Conservation (phyloP, 2,329 filamentous ascomycete species). For the Thermoascus crustaceus region DNA sequence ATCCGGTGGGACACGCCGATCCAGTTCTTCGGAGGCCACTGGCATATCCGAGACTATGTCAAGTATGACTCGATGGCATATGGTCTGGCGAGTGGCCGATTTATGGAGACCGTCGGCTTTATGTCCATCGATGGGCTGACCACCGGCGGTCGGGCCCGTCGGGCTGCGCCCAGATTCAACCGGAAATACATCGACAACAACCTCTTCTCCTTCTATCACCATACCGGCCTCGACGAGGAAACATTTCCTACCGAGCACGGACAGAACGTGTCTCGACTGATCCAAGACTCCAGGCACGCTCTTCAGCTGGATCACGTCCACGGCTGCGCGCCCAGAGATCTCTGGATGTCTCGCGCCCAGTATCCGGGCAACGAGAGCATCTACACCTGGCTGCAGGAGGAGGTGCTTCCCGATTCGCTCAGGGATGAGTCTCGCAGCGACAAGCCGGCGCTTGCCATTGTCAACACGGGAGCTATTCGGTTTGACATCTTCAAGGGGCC, state of each 20-base stretch:
- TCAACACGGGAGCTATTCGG: conserved; percentile 85
- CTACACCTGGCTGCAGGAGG: conserved; percentile 68
- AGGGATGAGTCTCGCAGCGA: conserved; percentile 50
- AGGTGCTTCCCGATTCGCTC: conserved; percentile 64
- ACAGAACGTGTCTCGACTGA: conserved; percentile 60
- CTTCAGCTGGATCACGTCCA: conserved; percentile 65
- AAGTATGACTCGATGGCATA: conserved; percentile 70
- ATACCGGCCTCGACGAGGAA: conserved; percentile 62
- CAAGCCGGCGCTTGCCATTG: conserved; percentile 58
- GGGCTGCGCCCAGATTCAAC: conserved; percentile 51
- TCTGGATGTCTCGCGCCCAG: conserved; percentile 73
- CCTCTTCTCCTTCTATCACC: conserved; percentile 71
- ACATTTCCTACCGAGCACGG: conserved; percentile 73
- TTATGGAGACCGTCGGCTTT: conserved; percentile 93
- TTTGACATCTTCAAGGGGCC: conserved; percentile 92
- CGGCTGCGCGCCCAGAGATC: conserved; percentile 73
- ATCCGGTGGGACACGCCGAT: conserved; percentile 76
- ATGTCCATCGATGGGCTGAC: conserved; percentile 68
- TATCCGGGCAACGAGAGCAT: conserved; percentile 70
- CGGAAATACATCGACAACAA: conserved; percentile 93
- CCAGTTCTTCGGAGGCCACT: conserved; percentile 84
- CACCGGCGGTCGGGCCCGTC: conserved; percentile 26
- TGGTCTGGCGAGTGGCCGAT: conserved; percentile 78
- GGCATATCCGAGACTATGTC: conserved; percentile 77
- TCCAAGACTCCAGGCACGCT: conserved; percentile 59